A percentile compares a stretch with the other conserved stretches of the same genome.
Conservation (phyloP, 1,284 basidiomycete species). For the Leccinum huronense region DNA sequence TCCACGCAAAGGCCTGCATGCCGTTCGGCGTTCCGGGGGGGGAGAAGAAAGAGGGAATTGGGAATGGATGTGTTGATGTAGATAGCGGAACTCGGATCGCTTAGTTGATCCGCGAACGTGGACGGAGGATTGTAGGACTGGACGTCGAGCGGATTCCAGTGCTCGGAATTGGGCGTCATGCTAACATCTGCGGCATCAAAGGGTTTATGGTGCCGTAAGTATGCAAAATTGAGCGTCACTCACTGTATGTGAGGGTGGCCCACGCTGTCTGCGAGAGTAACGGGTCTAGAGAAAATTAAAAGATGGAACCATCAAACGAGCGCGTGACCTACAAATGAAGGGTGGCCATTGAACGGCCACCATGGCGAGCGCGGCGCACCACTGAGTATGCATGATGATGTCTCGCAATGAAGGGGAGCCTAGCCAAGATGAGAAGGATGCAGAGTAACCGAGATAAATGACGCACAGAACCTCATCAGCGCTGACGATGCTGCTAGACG, state of each 20-base stretch:
- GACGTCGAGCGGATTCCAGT: slow-evolving; percentile 66
- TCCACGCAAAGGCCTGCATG: slow-evolving; percentile 62
- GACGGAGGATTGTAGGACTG: slow-evolving; percentile 62
- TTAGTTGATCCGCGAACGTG: slow-evolving; percentile 69
- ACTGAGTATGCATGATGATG: slow-evolving; percentile 91
- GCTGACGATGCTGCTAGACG: slow-evolving; percentile 82
- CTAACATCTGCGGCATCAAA: slow-evolving; percentile 63
- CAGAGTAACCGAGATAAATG: slow-evolving; percentile 18
- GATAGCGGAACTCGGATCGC: slow-evolving; percentile 68
- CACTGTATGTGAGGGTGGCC: slow-evolving; percentile 85
- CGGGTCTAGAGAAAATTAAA: slow-evolving; percentile 58
- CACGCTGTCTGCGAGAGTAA: slow-evolving; percentile 83
- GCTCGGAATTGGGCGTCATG: slow-evolving; percentile 47
- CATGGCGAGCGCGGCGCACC: slow-evolving; percentile 84
- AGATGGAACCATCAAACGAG: slow-evolving; percentile 16
- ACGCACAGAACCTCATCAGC: slow-evolving; percentile 83
- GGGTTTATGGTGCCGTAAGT: slow-evolving; percentile 14
- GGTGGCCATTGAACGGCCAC: slow-evolving; percentile 92
- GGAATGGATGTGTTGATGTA: slow-evolving; percentile 69
- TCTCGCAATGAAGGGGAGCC: slow-evolving; percentile 93
- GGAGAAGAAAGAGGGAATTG: slow-evolving; percentile 74
- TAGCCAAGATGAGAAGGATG: slow-evolving; percentile 34
- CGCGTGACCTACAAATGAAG: slow-evolving; percentile 72
- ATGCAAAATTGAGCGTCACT: slow-evolving; percentile 33
- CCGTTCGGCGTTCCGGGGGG: slow-evolving; percentile 56